Percentiles rank a stretch among this genome's conserved stretches.
These are phyloP conservation scores for Alloteropsis semialata DNA, from an alignment of 176 grass and related monocot genomes.

Conservation along the genomic window DNA sequence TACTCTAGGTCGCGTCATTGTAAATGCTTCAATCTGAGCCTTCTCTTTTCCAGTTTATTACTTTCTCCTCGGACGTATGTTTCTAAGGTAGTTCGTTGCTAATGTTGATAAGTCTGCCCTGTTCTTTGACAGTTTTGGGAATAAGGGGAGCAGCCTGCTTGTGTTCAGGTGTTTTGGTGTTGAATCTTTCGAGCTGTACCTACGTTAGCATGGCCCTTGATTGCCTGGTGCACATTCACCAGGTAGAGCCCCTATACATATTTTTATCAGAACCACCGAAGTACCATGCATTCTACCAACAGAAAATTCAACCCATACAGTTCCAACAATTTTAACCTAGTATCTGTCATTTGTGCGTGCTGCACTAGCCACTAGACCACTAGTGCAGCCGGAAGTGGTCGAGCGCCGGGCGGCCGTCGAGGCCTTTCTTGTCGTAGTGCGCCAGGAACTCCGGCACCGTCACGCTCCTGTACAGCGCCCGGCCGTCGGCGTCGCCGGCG, in stretches of 20 bases:
- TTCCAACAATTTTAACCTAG: no score
- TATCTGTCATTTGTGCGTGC: no score
- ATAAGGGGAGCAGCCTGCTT: background rate
- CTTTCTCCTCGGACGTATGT: background rate
- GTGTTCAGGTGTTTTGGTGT: background rate
- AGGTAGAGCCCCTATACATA: no score
- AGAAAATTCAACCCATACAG: no score
- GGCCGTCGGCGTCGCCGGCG: background rate
- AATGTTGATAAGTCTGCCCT: constrained; percentile 9
- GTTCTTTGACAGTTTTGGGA: constrained; percentile 20
- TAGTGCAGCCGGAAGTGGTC: background rate
- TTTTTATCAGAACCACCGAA: no score
- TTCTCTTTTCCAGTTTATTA: background rate
- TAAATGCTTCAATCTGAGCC: constrained; percentile 31
- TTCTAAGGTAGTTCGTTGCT: background rate
- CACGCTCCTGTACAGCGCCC: background rate
- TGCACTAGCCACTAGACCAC: background rate
- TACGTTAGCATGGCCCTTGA: no score
- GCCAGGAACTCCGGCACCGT: constrained; percentile 7
- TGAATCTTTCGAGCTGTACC: background rate
- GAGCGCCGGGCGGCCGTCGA: constrained; percentile 3
- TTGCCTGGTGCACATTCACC: no score
- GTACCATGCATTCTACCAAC: no score
- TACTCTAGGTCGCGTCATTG: constrained; percentile 6
- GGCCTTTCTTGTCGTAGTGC: constrained; percentile 6